A percentile compares a stretch with the other conserved stretches of the same genome.
phyloP scores from a whole-genome alignment of 2,329 filamentous ascomycete species.

The Pezicula rhizophila region DNA sequence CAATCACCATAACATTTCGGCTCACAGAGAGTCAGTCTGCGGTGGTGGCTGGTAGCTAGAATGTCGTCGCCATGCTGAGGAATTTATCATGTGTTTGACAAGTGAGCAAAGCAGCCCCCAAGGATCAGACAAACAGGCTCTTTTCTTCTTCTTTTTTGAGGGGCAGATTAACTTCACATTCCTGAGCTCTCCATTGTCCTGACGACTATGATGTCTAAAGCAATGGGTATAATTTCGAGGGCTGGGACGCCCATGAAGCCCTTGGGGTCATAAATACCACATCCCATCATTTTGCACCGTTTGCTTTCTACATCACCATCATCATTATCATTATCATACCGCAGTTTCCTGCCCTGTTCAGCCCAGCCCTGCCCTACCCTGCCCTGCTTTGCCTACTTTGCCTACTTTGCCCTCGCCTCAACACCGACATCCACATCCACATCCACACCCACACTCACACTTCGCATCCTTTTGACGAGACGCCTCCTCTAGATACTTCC shows the following conservation, averaged over 20 bases:
- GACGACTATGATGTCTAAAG: not conserved
- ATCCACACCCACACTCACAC: not conserved
- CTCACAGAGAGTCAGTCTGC: not conserved
- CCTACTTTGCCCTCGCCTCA: not conserved
- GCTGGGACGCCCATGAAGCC: not conserved
- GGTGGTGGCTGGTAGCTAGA: constrained; percentile 5
- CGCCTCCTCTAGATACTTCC: not conserved
- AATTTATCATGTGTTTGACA: constrained; percentile 9
- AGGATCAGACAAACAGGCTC: constrained; percentile 6
- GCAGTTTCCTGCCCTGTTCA: not conserved
- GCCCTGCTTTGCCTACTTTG: not conserved
- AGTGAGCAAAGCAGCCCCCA: constrained; percentile 3
- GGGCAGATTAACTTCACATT: constrained; percentile 5
- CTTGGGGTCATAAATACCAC: not conserved
- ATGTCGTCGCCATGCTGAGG: constrained; percentile 3
- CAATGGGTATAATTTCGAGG: not conserved
- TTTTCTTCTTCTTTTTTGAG: no score
- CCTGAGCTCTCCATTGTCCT: constrained; percentile 5
- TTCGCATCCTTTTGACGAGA: not conserved
- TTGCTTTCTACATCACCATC: not conserved
- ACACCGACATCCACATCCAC: not conserved
- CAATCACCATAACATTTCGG: not conserved
- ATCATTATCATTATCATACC: not conserved
- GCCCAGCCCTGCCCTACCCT: not conserved
- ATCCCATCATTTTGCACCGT: not conserved